Evolutionary conservation across 768 basidiomycete genomes (phyloP).

Genomic region (Leccinum subgranulosum): DNA sequence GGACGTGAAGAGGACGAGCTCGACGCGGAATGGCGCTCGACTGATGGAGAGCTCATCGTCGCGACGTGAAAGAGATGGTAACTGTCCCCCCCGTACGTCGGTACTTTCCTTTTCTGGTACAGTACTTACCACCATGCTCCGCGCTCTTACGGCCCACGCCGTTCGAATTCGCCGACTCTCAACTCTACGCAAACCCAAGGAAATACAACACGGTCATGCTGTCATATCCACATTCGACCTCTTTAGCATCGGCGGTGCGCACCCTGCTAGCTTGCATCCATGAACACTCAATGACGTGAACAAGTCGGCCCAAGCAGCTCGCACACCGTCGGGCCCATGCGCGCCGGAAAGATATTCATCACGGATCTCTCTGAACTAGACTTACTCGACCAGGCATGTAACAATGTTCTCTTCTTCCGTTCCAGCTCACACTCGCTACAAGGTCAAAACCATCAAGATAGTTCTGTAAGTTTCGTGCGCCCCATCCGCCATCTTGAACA

Average conservation of each 20-base stretch:
- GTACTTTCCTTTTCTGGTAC: constrained; percentile 7
- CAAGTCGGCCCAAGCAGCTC: constrained; percentile 59
- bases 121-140: not conserved
- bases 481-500: not conserved
- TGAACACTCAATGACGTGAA: constrained; percentile 21
- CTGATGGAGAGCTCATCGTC: constrained; percentile 19
- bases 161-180: constrained; percentile 12
- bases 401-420: not conserved
- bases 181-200: not conserved
- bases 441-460: constrained; percentile 83
- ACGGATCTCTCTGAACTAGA: constrained; percentile 64
- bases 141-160: not conserved
- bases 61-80: not conserved
- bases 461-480: constrained; percentile 54
- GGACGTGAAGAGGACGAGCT: constrained; percentile 29
- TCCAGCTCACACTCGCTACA: constrained; percentile 1
- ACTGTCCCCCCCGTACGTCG: not conserved
- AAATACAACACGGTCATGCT: constrained; percentile 65
- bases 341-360: constrained; percentile 87
- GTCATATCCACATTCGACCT: constrained; percentile 93
- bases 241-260: constrained; percentile 84
- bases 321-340: constrained; percentile 83
- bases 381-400: constrained; percentile 62
- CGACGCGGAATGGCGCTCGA: constrained; percentile 23
- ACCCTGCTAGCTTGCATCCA: not conserved